Percentiles rank a stretch among this genome's conserved stretches.
Evolutionary conservation across 805 yeast genomes (phyloP).

Genomic region (Saturnispora ahearnii): DNA sequence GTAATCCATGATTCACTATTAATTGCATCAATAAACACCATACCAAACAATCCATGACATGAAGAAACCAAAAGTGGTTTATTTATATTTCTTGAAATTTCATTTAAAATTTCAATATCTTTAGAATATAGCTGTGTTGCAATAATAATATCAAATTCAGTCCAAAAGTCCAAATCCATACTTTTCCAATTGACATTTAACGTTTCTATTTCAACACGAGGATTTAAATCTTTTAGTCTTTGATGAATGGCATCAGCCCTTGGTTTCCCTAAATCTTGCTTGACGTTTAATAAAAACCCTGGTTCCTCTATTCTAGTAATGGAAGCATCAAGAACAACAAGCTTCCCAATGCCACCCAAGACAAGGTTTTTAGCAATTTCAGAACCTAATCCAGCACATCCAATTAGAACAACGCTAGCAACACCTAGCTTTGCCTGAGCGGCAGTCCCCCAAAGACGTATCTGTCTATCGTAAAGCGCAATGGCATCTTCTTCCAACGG

Average conservation of each 20-base stretch:
- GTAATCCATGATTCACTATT: conserved; percentile 48
- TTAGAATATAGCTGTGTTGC: conserved; percentile 52
- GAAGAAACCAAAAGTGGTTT: conserved; percentile 65
- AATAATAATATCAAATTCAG: conserved; percentile 58
- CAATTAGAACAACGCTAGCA: conserved; percentile 61
- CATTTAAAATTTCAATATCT: conserved; percentile 42
- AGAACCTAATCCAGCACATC: conserved; percentile 67
- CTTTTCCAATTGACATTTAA: conserved; percentile 11
- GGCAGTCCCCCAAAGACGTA: conserved; percentile 91
- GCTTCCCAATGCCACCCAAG: conserved; percentile 76
- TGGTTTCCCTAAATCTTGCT: conserved; percentile 42
- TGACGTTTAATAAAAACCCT: conserved; percentile 67
- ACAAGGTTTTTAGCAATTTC: conserved; percentile 80
- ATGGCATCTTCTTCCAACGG: conserved; percentile 51
- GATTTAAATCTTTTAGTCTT: conserved; percentile 66
- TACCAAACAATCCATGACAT: conserved; percentile 75
- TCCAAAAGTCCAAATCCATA: conserved; percentile 32
- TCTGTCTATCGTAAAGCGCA: conserved; percentile 90
- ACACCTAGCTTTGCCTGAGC: conserved; percentile 74
- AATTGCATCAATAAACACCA: conserved; percentile 69
- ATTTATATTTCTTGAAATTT: conserved; percentile 41
- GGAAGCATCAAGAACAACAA: conserved; percentile 59
- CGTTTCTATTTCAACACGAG: conserved; percentile 50
- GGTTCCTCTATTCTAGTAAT: conserved; percentile 34
- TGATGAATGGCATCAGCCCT: conserved; percentile 47